Percentiles rank a stretch among this genome's conserved stretches.
Evolutionary conservation across 2,329 filamentous ascomycete genomes (phyloP).

Genomic region (Claviceps sp.): DNA sequence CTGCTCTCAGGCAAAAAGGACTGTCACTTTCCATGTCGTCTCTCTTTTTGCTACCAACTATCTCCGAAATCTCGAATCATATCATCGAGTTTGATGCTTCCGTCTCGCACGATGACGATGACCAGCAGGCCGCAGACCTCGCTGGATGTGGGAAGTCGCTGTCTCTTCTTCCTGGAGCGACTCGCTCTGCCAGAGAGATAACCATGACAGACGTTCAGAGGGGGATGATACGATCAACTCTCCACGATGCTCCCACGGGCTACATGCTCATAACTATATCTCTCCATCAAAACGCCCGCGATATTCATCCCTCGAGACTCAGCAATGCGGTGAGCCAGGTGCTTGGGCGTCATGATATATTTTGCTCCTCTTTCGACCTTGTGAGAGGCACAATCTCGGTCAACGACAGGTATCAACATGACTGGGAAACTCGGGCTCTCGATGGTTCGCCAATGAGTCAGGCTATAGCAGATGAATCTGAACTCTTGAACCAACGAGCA

Average conservation of each 20-base stretch:
- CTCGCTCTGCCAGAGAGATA: background rate
- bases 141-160: background rate
- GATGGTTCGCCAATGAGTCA: background rate
- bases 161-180: background rate
- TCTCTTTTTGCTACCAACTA: background rate
- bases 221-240: background rate
- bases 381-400: background rate
- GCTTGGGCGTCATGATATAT: background rate
- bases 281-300: background rate
- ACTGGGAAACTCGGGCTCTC: background rate
- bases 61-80: background rate
- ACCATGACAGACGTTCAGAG: background rate
- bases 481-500: background rate
- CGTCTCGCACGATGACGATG: background rate
- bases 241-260: background rate
- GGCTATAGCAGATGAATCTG: background rate
- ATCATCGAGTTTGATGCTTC: background rate
- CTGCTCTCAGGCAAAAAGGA: background rate
- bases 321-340: background rate
- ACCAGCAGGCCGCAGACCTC: background rate
- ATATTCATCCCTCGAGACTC: background rate
- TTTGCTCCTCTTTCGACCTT: background rate
- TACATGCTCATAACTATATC: background rate
- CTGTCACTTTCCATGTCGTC: background rate
- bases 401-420: background rate